phyloP scores from a whole-genome alignment of 2,329 filamentous ascomycete genomes.

The Sporothrix pseudoabietina region DNA sequence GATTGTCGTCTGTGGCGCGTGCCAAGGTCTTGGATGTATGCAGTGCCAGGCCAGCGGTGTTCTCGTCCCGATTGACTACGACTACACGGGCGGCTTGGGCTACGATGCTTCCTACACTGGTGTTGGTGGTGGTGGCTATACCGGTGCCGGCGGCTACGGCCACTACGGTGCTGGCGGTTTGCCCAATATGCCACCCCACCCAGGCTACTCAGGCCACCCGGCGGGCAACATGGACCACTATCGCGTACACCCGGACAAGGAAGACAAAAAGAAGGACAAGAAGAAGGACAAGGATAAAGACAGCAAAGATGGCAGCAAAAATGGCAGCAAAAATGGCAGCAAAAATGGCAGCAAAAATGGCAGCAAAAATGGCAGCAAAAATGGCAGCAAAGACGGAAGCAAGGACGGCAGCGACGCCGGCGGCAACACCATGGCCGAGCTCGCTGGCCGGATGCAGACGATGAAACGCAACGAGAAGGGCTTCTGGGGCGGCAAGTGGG shows the following conservation, averaged over 20 bases:
- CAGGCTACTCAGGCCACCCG: slow-evolving; percentile 22
- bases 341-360: background rate
- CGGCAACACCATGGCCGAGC: slow-evolving; percentile 19
- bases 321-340: background rate
- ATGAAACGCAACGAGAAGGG: slow-evolving; percentile 12
- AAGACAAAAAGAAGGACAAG: slow-evolving; percentile 11
- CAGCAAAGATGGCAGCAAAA: background rate
- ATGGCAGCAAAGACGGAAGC: background rate
- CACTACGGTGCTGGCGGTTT: slow-evolving; percentile 7
- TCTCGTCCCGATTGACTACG: slow-evolving; percentile 5
- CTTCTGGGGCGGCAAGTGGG: slow-evolving; percentile 16
- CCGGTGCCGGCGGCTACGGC: background rate
- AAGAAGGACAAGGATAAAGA: background rate
- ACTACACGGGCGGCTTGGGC: background rate
- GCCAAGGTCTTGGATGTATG: slow-evolving; percentile 4
- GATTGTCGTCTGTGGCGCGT: background rate
- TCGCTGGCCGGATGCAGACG: slow-evolving; percentile 16
- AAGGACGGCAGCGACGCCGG: background rate
- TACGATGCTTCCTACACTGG: background rate
- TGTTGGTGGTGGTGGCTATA: background rate
- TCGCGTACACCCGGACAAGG: background rate
- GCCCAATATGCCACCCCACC: slow-evolving; percentile 8
- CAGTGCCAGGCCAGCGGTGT: background rate
- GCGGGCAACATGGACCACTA: slow-evolving; percentile 27
- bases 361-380: background rate